Conservation (phyloP, 257 asterid species). For the Parsonsia alboflavescens region DNA sequence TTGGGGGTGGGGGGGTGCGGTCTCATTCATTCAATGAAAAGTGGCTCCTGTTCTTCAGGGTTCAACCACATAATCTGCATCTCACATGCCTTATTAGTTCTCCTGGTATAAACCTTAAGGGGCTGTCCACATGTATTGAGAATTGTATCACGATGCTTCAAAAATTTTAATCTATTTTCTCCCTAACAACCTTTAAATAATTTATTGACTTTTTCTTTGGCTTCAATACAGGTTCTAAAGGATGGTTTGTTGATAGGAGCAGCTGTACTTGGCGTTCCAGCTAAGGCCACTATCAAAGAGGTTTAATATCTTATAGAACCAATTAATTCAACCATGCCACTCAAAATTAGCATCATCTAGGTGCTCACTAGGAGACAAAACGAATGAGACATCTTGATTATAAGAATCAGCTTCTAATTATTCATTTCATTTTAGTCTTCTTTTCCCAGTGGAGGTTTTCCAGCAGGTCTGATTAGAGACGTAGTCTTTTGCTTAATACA, state of each 20-base stretch:
- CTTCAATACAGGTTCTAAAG: conserved; percentile 64
- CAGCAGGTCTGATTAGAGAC: not conserved
- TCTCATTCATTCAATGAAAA: no score
- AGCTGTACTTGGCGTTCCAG: conserved; percentile 96
- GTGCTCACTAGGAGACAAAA: not conserved
- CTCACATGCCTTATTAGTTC: no score
- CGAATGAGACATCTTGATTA: not conserved
- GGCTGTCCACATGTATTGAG: no score
- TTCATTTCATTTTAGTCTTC: not conserved
- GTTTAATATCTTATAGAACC: conserved; percentile 24
- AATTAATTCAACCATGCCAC: no score
- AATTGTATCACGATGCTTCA: no score
- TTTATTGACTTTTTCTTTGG: conserved; percentile 8
- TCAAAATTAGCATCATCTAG: not conserved
- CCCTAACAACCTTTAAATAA: not conserved
- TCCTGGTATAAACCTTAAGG: no score
- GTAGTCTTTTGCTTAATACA: not conserved
- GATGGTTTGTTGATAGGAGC: conserved; percentile 84
- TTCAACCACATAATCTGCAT: no score
- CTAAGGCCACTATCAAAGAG: conserved; percentile 98
- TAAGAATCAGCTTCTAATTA: not conserved
- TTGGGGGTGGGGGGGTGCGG: no score
- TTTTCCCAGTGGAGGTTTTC: not conserved
- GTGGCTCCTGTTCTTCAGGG: no score
- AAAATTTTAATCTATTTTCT: not conserved